These are phyloP conservation scores for Cubamyces lactineus DNA, from an alignment of 768 basidiomycete species.

Conservation along the genomic window DNA sequence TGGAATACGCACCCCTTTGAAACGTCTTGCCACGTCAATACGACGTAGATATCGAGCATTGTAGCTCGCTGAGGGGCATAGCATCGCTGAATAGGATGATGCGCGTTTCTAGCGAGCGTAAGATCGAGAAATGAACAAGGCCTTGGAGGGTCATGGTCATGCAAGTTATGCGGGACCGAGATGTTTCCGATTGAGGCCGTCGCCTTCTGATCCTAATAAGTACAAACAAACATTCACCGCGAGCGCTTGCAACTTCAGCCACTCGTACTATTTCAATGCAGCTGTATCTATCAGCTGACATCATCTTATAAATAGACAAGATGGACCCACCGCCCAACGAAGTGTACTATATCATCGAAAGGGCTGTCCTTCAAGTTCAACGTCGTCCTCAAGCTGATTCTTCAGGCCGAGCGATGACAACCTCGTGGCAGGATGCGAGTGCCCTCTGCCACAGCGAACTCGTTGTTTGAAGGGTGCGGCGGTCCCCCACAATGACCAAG, in stretches of 20 bases:
- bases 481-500: conserved; percentile 63
- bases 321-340: no score
- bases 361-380: neutral
- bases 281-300: no score
- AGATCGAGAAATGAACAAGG: neutral
- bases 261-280: no score
- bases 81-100: no score
- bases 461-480: conserved; percentile 47
- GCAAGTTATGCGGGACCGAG: neutral
- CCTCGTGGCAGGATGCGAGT: conserved; percentile 37
- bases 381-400: neutral
- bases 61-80: no score
- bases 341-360: no score
- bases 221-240: neutral
- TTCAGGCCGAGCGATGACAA: conserved; percentile 27
- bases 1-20: no score
- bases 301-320: no score
- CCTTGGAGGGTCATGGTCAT: neutral
- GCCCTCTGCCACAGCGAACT: conserved; percentile 59
- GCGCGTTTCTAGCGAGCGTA: no score
- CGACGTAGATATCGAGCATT: no score
- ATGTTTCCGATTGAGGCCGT: neutral
- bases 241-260: no score
- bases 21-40: no score
- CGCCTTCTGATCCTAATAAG: neutral